A percentile compares a stretch with the other conserved stretches of the same genome.
Evolutionary conservation across 768 basidiomycete genomes (phyloP).

Genomic region (Lentinus tigrinus): DNA sequence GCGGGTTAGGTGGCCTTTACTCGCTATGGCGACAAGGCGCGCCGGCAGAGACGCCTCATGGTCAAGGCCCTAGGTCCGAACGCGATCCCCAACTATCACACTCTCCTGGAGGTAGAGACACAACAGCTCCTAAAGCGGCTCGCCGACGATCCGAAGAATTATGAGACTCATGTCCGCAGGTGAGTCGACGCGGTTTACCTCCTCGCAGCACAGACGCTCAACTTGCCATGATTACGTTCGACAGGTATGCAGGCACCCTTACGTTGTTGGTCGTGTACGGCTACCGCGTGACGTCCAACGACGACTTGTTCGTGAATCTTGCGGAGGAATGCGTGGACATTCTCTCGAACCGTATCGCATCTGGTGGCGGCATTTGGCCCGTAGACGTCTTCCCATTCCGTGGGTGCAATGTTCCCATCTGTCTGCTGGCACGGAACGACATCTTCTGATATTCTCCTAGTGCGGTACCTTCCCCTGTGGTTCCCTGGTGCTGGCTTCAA

Average conservation of each 20-base stretch:
- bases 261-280: constrained; percentile 65
- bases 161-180: constrained; percentile 37
- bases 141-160: constrained; percentile 38
- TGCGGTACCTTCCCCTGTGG: constrained; percentile 63
- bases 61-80: constrained; percentile 57
- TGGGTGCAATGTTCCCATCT: constrained; percentile 20
- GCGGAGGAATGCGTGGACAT: constrained; percentile 43
- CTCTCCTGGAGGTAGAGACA: constrained; percentile 55
- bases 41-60: constrained; percentile 65
- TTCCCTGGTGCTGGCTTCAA: constrained; percentile 69
- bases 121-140: constrained; percentile 55
- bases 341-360: constrained; percentile 43
- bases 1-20: constrained; percentile 56
- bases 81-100: constrained; percentile 54
- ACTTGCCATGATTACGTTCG: constrained; percentile 7
- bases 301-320: constrained; percentile 41
- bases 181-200: constrained; percentile 9
- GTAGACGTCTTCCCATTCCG: constrained; percentile 39
- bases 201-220: not conserved
- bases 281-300: constrained; percentile 41
- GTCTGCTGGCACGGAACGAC: not conserved
- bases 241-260: constrained; percentile 50
- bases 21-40: constrained; percentile 58
- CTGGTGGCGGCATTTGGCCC: constrained; percentile 44
- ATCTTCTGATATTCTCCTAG: constrained; percentile 26